These are phyloP conservation scores for Psilocybe cyanescens DNA, from an alignment of 768 basidiomycete species.

Conservation along the genomic window DNA sequence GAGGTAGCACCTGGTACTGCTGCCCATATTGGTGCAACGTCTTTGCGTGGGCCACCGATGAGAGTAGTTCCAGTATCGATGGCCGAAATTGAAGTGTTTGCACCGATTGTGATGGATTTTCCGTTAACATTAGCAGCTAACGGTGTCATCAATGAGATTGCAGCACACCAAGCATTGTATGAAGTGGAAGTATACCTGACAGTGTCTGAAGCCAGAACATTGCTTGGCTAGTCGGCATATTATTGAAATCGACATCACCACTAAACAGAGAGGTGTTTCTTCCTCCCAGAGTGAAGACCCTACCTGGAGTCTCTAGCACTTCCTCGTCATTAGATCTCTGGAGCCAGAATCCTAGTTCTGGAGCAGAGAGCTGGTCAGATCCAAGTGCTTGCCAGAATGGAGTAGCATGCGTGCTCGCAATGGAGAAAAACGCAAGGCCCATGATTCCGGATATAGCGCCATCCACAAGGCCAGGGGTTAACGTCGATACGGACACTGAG, in stretches of 20 bases:
- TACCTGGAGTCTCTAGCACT: conserved; percentile 54
- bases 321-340: conserved; percentile 51
- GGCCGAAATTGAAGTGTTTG: conserved; percentile 59
- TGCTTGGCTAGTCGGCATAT: conserved; percentile 43
- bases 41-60: conserved; percentile 77
- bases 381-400: conserved; percentile 73
- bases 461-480: conserved; percentile 50
- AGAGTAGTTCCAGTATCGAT: conserved; percentile 97
- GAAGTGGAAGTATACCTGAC: conserved; percentile 36
- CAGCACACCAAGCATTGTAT: not conserved
- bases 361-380: conserved; percentile 43
- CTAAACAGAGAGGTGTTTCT: conserved; percentile 59
- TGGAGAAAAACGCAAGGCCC: conserved; percentile 71
- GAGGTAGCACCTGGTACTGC: conserved; percentile 58
- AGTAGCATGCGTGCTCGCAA: conserved; percentile 55
- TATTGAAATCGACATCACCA: conserved; percentile 70
- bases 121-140: conserved; percentile 68
- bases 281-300: conserved; percentile 76
- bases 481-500: conserved; percentile 59
- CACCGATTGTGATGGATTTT: conserved; percentile 42
- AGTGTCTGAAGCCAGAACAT: conserved; percentile 68
- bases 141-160: not conserved
- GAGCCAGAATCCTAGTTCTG: conserved; percentile 70
- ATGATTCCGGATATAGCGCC: conserved; percentile 68
- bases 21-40: conserved; percentile 66